A percentile compares a stretch with the other conserved stretches of the same genome.
Evolutionary conservation across 192 early-diverging fungal species (phyloP).

Genomic region (Linnemannia schmuckeri): DNA sequence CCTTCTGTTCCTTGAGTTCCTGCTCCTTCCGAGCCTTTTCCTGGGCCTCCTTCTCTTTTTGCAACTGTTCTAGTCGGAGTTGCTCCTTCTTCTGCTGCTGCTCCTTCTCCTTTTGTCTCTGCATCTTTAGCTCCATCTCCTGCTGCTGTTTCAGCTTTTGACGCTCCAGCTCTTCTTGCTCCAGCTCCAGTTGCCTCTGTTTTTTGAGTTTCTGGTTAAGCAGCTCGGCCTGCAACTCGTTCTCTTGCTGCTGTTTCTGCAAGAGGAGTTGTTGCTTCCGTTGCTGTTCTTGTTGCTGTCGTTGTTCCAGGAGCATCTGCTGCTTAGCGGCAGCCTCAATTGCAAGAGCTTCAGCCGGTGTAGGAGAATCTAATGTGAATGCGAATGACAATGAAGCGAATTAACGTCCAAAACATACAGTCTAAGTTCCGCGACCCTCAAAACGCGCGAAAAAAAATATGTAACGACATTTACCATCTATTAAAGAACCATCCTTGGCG

Average conservation of each 20-base stretch:
- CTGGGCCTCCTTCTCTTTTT: constrained; percentile 24
- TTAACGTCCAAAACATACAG: neutral
- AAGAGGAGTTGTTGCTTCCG: constrained; percentile 30
- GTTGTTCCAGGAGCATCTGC: constrained; percentile 45
- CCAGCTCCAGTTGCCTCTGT: constrained; percentile 22
- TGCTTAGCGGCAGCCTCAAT: constrained; percentile 45
- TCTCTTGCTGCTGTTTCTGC: constrained; percentile 29
- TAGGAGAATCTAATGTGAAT: constrained; percentile 33
- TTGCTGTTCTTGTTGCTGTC: constrained; percentile 48
- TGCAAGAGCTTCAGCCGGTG: constrained; percentile 53
- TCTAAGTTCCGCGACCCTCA: neutral
- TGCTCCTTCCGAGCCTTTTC: constrained; percentile 15
- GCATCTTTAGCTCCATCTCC: constrained; percentile 30
- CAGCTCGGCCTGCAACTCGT: constrained; percentile 18
- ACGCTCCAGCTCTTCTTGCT: constrained; percentile 35
- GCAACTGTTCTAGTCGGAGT: constrained; percentile 5
- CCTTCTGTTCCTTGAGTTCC: constrained; percentile 14
- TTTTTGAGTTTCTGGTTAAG: constrained; percentile 27
- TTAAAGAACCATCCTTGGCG: constrained; percentile 12
- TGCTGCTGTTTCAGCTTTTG: constrained; percentile 44
- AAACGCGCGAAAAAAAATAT: neutral
- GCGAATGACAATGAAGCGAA: neutral
- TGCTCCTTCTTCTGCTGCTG: constrained; percentile 25
- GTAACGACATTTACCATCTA: constrained; percentile 19
- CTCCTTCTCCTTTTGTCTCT: constrained; percentile 10